Evolutionary conservation across 2,329 filamentous ascomycete genomes (phyloP).

Genomic region (Cladosporium sp.): DNA sequence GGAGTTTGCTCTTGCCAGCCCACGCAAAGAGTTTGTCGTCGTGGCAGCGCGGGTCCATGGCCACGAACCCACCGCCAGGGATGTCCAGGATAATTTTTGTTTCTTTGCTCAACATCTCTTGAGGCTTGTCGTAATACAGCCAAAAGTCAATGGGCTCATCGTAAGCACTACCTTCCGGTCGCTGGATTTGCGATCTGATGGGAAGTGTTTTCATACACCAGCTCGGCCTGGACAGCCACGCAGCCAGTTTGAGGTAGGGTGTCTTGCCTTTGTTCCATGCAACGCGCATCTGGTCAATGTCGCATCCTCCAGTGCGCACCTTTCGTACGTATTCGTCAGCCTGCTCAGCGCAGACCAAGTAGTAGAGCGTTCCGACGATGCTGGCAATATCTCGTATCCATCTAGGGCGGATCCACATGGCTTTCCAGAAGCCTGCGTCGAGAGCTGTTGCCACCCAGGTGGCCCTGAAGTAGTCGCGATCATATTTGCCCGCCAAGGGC

Average conservation of each 20-base stretch:
- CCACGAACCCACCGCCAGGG: slow-evolving; percentile 91
- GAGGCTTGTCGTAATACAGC: slow-evolving; percentile 90
- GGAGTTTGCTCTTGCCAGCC: slow-evolving; percentile 86
- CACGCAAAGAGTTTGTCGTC: slow-evolving; percentile 93
- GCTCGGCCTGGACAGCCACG: slow-evolving; percentile 72
- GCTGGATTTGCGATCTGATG: slow-evolving; percentile 77
- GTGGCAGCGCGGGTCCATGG: slow-evolving; percentile 92
- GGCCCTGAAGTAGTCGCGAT: slow-evolving; percentile 86
- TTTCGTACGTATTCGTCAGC: slow-evolving; percentile 96
- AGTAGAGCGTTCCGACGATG: slow-evolving; percentile 84
- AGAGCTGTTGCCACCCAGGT: slow-evolving; percentile 95
- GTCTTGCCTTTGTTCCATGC: slow-evolving; percentile 95
- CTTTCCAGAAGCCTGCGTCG: slow-evolving; percentile 97
- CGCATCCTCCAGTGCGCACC: slow-evolving; percentile 79
- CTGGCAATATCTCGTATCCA: slow-evolving; percentile 82
- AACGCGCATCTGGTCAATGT: slow-evolving; percentile 87
- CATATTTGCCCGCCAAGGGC: slow-evolving; percentile 91
- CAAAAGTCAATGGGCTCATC: slow-evolving; percentile 80
- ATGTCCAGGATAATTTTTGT: slow-evolving; percentile 82
- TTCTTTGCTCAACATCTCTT: slow-evolving; percentile 74
- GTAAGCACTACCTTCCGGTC: slow-evolving; percentile 79
- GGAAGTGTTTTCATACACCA: slow-evolving; percentile 76
- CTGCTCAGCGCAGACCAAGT: slow-evolving; percentile 87
- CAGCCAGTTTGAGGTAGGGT: slow-evolving; percentile 76
- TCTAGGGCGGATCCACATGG: slow-evolving; percentile 83